Evolutionary conservation across 2,329 filamentous ascomycete species (phyloP), one percentile per base, ranked within the genome.

Genomic region (Ceratocystis huliohia): DNA sequence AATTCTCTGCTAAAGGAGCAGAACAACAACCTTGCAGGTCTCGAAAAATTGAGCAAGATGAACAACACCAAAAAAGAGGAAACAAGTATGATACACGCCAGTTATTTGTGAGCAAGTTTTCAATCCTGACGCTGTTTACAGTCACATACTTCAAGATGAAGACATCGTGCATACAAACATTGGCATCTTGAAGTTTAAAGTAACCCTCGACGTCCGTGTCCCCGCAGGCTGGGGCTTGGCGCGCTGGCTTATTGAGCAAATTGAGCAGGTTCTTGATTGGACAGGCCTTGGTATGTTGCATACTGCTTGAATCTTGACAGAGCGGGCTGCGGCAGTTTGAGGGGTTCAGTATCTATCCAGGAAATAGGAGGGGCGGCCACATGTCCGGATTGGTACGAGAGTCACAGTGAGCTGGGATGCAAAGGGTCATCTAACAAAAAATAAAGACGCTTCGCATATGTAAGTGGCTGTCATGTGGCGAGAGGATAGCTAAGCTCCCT

Each of bases 231-330:
- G 33, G 28, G 53, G 25, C 53, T 59, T 59, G 28, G 53, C 53
- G 8, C n/a, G 15, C 53, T 33, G 25, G 53, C 53, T 28, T 50
- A 50, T 63, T 63, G 61, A 63, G 61, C 22, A 48, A 13, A 17
- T 48, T 63, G 61, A 63, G 61, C 41, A 63, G 44, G 61, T 63
- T 63, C n/a, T 59, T 59, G 53, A 59, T 59, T 59, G 53, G 53
- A 10, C 41, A 17, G 41, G 61, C 13, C 10, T 41, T 25, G 22
- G 20, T 20, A 62, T 17, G n/a, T 10, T 30, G 28, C 28, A 30
- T 30, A 17, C 20, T 20, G 5, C 10, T 33, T 62, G 59, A n/a
- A 8, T 28, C 46, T 48, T n/a, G 17, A 20, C 17, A n/a, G 25
- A 53, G 28, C 15, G 20, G 20, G 4, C 48, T 41, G 48, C 13